A percentile compares a stretch with the other conserved stretches of the same genome.
Evolutionary conservation across 2,329 filamentous ascomycete species (phyloP).

Genomic region (Fonsecaea monophora): DNA sequence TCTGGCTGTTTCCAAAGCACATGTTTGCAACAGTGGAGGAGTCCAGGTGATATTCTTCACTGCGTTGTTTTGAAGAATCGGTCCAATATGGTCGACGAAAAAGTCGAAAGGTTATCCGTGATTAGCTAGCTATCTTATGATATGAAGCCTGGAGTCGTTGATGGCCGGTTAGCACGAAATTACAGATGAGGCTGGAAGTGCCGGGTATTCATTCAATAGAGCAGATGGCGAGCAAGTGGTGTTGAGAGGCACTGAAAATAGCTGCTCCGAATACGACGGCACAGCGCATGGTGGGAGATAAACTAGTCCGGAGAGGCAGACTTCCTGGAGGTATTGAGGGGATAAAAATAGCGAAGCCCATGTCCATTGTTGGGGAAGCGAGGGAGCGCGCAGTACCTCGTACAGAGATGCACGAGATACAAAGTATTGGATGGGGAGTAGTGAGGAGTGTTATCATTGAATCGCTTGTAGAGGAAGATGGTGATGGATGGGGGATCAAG

Average conservation of each 20-base stretch:
- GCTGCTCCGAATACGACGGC: slow-evolving; percentile 16
- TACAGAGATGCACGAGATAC: neutral
- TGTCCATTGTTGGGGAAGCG: neutral
- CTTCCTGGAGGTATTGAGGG: neutral
- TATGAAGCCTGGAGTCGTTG: neutral
- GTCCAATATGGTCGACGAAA: neutral
- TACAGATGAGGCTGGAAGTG: neutral
- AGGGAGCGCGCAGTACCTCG: neutral
- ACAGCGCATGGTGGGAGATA: neutral
- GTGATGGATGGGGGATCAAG: neutral
- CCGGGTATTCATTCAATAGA: neutral
- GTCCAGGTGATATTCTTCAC: neutral
- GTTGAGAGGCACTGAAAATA: slow-evolving; percentile 14
- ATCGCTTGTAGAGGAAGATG: neutral
- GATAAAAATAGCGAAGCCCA: slow-evolving; percentile 3
- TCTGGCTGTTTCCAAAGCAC: slow-evolving; percentile 25
- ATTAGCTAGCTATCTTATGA: neutral
- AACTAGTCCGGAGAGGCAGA: neutral
- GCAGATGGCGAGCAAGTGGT: neutral
- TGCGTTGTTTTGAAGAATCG: neutral
- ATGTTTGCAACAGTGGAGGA: slow-evolving; percentile 13
- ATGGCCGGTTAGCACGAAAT: neutral
- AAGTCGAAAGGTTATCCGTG: neutral
- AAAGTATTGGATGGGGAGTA: neutral
- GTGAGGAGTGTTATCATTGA: neutral